Conservation (phyloP, 1,139 yeast species). For the Blastobotrys ciferrii region DNA sequence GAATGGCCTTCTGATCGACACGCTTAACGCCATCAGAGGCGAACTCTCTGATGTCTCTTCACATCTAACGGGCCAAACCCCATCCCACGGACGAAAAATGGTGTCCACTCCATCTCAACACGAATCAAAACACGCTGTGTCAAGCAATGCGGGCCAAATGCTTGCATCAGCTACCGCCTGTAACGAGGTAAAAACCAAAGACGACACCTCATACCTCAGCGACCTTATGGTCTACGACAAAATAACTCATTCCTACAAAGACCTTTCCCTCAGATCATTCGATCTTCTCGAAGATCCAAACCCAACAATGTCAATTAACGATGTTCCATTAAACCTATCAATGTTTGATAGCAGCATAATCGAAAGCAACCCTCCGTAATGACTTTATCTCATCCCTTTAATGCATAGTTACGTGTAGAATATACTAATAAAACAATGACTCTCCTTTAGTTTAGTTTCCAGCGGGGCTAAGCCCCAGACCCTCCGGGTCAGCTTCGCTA, state of each 20-base stretch:
- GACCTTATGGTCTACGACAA: slow-evolving; percentile 39
- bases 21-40: slow-evolving; percentile 27
- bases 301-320: slow-evolving; percentile 52
- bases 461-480: no score
- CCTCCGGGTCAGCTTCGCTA: no score
- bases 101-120: slow-evolving; percentile 2
- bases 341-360: slow-evolving; percentile 66
- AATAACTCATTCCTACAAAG: slow-evolving; percentile 34
- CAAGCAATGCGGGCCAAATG: background rate
- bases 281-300: slow-evolving; percentile 71
- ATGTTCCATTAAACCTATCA: slow-evolving; percentile 67
- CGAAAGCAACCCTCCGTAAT: slow-evolving; percentile 2
- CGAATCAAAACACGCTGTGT: background rate
- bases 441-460: no score
- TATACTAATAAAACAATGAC: background rate
- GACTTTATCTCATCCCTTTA: background rate
- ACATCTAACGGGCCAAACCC: background rate
- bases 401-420: background rate
- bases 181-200: background rate
- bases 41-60: slow-evolving; percentile 20
- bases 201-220: slow-evolving; percentile 23
- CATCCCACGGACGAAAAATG: background rate
- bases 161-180: background rate
- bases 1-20: slow-evolving; percentile 28
- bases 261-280: slow-evolving; percentile 47